These are phyloP conservation scores for Lasiodiplodia gonubiensis DNA, from an alignment of 2,329 filamentous ascomycete genomes.

Conservation along the genomic window DNA sequence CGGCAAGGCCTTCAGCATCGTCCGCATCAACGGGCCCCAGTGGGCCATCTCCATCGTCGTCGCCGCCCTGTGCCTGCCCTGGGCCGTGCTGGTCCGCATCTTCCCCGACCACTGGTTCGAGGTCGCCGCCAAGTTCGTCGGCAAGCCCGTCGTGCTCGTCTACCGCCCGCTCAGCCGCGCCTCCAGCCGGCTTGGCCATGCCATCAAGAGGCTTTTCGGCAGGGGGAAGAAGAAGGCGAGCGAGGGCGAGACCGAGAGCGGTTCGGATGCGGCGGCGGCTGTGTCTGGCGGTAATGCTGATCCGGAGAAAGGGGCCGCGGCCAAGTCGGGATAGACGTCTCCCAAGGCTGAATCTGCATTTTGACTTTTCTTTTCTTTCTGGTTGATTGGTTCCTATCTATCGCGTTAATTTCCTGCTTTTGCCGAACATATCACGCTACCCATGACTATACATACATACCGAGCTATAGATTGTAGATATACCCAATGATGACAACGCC, in stretches of 20 bases:
- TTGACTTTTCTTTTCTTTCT: background rate
- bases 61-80: constrained; percentile 79
- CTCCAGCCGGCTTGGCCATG: constrained; percentile 22
- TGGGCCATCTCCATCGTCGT: constrained; percentile 89
- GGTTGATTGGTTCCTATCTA: background rate
- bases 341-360: background rate
- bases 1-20: constrained; percentile 78
- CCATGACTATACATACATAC: background rate
- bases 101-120: constrained; percentile 69
- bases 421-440: background rate
- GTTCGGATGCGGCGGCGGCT: background rate
- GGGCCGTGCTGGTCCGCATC: constrained; percentile 80
- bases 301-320: constrained; percentile 7
- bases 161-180: constrained; percentile 35
- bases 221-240: constrained; percentile 30
- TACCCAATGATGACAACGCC: background rate
- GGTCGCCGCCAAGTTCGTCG: constrained; percentile 29
- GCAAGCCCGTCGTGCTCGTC: constrained; percentile 36
- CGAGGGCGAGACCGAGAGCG: constrained; percentile 6
- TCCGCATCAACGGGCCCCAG: constrained; percentile 69
- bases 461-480: background rate
- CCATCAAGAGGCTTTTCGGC: constrained; percentile 30
- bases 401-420: background rate
- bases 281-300: background rate
- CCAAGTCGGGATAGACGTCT: background rate